A percentile compares a stretch with the other conserved stretches of the same genome.
Conservation (phyloP, 2,329 filamentous ascomycete species). For the Neospermospora avenae region DNA sequence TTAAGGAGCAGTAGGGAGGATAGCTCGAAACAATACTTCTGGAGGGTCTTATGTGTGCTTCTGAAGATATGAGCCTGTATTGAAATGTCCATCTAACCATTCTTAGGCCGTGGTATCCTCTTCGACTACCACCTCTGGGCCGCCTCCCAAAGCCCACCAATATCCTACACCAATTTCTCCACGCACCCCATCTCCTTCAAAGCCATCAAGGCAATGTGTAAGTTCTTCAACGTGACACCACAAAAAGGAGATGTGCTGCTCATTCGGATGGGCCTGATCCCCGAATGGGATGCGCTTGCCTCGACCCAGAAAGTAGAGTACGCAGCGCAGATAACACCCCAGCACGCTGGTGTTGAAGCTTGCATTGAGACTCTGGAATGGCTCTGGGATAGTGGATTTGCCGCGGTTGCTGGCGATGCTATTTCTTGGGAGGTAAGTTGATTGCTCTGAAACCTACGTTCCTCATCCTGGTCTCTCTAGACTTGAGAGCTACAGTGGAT, state of each 20-base stretch:
- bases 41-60: no score
- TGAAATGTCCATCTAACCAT: not conserved
- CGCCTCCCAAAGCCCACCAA: slow-evolving; percentile 22
- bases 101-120: slow-evolving; percentile 47
- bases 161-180: slow-evolving; percentile 42
- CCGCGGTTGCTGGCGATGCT: slow-evolving; percentile 38
- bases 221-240: slow-evolving; percentile 43
- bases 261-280: slow-evolving; percentile 41
- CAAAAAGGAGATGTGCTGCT: slow-evolving; percentile 52
- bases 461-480: no score
- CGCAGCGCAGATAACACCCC: slow-evolving; percentile 33
- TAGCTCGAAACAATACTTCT: no score
- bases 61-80: not conserved
- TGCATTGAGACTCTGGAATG: slow-evolving; percentile 36
- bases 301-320: slow-evolving; percentile 28
- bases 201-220: slow-evolving; percentile 39
- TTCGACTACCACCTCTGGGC: slow-evolving; percentile 49
- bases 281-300: slow-evolving; percentile 42
- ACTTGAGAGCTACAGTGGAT: no score
- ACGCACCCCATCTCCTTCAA: slow-evolving; percentile 39
- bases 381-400: slow-evolving; percentile 38
- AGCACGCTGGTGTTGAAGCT: slow-evolving; percentile 37
- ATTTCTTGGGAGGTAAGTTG: slow-evolving; percentile 38
- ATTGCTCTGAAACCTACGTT: not conserved
- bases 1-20: no score